Percentiles rank a stretch among this genome's conserved stretches.
phyloP scores from a whole-genome alignment of 768 basidiomycete species.

The Podaxis pistillaris region DNA sequence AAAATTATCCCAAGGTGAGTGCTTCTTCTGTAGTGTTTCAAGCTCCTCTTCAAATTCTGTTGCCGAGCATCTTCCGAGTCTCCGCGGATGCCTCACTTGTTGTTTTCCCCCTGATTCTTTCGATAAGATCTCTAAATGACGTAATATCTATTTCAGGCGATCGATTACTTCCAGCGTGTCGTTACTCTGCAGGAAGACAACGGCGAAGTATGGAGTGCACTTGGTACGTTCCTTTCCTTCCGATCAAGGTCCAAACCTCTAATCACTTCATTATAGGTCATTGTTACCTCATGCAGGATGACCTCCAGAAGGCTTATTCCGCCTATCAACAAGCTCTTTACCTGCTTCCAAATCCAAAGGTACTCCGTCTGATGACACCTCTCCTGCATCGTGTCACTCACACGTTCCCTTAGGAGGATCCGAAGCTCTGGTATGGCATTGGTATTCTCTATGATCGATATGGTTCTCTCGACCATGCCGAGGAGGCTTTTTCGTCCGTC shows the following conservation, averaged over 20 bases:
- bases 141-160: constrained; percentile 61
- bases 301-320: constrained; percentile 96
- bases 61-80: constrained; percentile 25
- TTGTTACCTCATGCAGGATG: constrained; percentile 99
- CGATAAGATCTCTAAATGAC: constrained; percentile 38
- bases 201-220: constrained; percentile 97
- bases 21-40: constrained; percentile 20
- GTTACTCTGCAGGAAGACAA: constrained; percentile 90
- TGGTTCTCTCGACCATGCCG: constrained; percentile 96
- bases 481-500: constrained; percentile 96
- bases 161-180: constrained; percentile 95
- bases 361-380: constrained; percentile 26
- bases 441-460: constrained; percentile 99
- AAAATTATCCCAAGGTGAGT: constrained; percentile 92
- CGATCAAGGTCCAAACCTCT: constrained; percentile 4
- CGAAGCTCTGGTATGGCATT: constrained; percentile 99
- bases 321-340: constrained; percentile 99
- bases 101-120: constrained; percentile 28
- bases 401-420: constrained; percentile 66
- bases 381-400: constrained; percentile 3
- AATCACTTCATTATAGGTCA: constrained; percentile 56
- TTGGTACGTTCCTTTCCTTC: constrained; percentile 53
- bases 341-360: constrained; percentile 93
- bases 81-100: constrained; percentile 37
- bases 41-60: constrained; percentile 16